A percentile compares a stretch with the other conserved stretches of the same genome.
These are phyloP conservation scores for Whalleya microplaca DNA, from an alignment of 2,329 filamentous ascomycete species.

Conservation along the genomic window DNA sequence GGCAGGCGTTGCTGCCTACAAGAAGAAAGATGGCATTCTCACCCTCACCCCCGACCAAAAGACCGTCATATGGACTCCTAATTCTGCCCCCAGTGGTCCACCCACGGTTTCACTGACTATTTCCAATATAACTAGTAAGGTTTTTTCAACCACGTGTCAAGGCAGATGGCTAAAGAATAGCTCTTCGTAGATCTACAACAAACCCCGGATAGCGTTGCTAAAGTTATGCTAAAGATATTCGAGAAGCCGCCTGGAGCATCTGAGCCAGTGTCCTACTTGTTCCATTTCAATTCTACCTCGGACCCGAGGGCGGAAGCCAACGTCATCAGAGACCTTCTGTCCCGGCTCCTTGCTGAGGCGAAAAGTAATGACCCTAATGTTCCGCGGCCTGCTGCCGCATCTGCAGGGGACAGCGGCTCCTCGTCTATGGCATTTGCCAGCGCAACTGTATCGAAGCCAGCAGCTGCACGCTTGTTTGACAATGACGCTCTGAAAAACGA, in stretches of 20 bases:
- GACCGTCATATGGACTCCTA: conserved; percentile 80
- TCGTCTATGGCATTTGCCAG: conserved; percentile 79
- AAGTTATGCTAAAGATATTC: conserved; percentile 94
- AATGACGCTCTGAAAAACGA: conserved; percentile 78
- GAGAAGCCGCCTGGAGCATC: conserved; percentile 64
- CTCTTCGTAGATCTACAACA: conserved; percentile 78
- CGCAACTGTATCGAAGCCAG: conserved; percentile 60
- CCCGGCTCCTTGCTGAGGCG: conserved; percentile 71
- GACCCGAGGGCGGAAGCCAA: conserved; percentile 84
- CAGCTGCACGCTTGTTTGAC: conserved; percentile 73
- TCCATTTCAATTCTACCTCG: conserved; percentile 81
- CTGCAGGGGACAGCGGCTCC: conserved; percentile 53
- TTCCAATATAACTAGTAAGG: conserved; percentile 79
- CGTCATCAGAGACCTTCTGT: conserved; percentile 79
- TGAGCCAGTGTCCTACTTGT: conserved; percentile 74
- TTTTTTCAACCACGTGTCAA: conserved; percentile 3
- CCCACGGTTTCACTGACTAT: conserved; percentile 72
- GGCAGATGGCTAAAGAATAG: conserved; percentile 8
- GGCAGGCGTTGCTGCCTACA: conserved; percentile 76
- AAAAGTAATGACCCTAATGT: conserved; percentile 61
- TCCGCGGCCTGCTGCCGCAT: conserved; percentile 49
- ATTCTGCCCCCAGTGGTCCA: conserved; percentile 61
- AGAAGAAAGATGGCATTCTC: conserved; percentile 92
- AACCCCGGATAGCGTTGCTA: conserved; percentile 82
- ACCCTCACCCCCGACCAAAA: conserved; percentile 73